These are phyloP conservation scores for Rhododendron griersonianum DNA, from an alignment of 148 eudicot genomes.

Conservation along the genomic window DNA sequence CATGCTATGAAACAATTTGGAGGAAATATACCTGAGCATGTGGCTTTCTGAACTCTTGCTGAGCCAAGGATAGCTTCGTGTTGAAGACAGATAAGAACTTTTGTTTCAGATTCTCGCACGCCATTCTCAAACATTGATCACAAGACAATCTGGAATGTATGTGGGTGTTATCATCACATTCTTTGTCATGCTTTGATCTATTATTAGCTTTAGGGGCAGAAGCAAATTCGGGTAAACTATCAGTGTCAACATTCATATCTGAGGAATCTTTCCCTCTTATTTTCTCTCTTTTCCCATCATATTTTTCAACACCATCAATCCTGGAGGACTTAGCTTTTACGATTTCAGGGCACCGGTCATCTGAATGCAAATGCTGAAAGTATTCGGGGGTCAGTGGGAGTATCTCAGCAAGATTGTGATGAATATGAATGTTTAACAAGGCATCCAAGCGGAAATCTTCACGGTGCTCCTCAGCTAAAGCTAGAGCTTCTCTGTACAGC, in stretches of 20 bases:
- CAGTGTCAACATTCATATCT: conserved; percentile 15
- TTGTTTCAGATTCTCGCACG: conserved; percentile 57
- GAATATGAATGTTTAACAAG: conserved; percentile 76
- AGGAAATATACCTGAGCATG: conserved; percentile 66
- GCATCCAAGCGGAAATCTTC: conserved; percentile 90
- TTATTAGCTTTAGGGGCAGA: conserved; percentile 15
- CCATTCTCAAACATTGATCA: conserved; percentile 32
- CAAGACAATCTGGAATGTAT: conserved; percentile 12
- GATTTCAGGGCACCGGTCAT: conserved; percentile 20
- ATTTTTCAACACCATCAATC: conserved; percentile 21
- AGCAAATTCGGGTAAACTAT: conserved; percentile 14
- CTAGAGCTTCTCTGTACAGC: conserved; percentile 75
- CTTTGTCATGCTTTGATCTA: conserved; percentile 22
- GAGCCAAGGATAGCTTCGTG: conserved; percentile 59
- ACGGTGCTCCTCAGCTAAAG: conserved; percentile 59
- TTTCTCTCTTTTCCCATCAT: conserved; percentile 17
- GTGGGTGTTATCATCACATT: conserved; percentile 15
- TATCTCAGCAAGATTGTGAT: conserved; percentile 79
- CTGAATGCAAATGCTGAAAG: conserved; percentile 12
- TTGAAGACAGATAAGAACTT: conserved; percentile 65
- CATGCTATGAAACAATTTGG: conserved; percentile 8
- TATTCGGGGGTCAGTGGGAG: conserved; percentile 35
- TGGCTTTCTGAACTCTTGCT: conserved; percentile 76
- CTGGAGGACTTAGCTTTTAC: conserved; percentile 23
- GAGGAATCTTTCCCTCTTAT: conserved; percentile 10